Base-by-base conservation (phyloP, 2,329 filamentous ascomycete genomes). In the Fusarium heterosporum region DNA sequence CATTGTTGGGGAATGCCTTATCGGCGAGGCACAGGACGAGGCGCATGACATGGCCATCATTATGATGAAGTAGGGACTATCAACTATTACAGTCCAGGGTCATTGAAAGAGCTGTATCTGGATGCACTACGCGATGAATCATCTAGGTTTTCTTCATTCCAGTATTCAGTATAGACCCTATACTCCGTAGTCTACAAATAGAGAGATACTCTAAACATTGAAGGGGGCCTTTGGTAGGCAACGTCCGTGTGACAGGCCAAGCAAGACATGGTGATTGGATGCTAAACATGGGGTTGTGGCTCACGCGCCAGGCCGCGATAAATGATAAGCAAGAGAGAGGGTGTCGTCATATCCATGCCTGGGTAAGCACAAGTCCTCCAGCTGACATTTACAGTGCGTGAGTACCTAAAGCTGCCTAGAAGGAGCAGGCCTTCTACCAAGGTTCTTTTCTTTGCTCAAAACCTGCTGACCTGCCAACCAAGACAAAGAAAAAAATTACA, bases 341-440 rank as follows among this genome's bases (percentile, higher is more conserved):
- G 66, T 69, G 66, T 69, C 66, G 62, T 69, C 66, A 69, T 69
- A 22, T 55, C 6, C n/a, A 22, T 28, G 9, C n/a, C n/a, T 28
- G 11, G 26, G 28, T 45, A 49, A 26, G 34, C 47, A 4, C 6
- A 30, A 3, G 55, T 61, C 53, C 10, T 2, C 2, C 6, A 17
- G 6, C 7, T 14, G 4, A 12, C 4, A 16, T n/a, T 39, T 36
- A 39, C 9, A 30, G 29, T 38, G 14, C 7, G 29, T 8, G 38
- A 40, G 25, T 68, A 68, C 65, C 38, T 62, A 4, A 32, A 47
- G 48, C 26, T 63, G 56, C 64, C 62, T 66, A 43, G 62, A 57
- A 45, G 40, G 25, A 30, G n/a, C 8, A 11, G 8, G 34, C 53
- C 22, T 50, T 61, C 55, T 63, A 70, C 69, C 61, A 55, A 42